phyloP scores from a whole-genome alignment of 352 stramenopile genomes.

The Phytophthora hybrid region DNA sequence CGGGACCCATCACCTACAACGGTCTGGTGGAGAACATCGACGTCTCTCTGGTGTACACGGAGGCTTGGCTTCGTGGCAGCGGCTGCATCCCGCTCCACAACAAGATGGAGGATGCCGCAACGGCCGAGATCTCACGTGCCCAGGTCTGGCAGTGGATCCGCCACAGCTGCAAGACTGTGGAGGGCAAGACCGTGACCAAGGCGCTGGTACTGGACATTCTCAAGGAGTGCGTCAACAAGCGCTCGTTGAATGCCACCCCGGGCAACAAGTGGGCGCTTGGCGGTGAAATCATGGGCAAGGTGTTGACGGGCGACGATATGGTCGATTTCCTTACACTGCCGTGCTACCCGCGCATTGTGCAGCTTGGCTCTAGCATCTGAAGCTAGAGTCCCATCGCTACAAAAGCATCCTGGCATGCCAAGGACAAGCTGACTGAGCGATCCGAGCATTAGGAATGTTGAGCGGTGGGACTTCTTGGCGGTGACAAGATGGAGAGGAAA shows the following conservation, averaged over 20 bases:
- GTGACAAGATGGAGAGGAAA: conserved; percentile 23
- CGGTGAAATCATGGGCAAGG: conserved; percentile 70
- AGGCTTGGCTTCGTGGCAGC: conserved; percentile 94
- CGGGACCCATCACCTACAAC: conserved; percentile 80
- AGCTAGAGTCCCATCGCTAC: conserved; percentile 51
- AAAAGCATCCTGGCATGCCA: conserved; percentile 32
- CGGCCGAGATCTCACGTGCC: conserved; percentile 93
- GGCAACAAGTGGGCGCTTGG: conserved; percentile 76
- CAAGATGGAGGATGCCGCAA: conserved; percentile 97
- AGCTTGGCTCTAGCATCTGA: conserved; percentile 78
- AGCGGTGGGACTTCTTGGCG: conserved; percentile 43
- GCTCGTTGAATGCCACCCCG: conserved; percentile 48
- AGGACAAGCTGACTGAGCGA: conserved; percentile 36
- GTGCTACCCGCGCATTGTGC: conserved; percentile 85
- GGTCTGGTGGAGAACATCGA: conserved; percentile 92
- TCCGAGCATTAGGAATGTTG: conserved; percentile 37
- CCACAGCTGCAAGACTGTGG: conserved; percentile 71
- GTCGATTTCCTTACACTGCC: conserved; percentile 85
- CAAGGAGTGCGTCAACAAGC: conserved; percentile 67
- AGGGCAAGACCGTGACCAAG: conserved; percentile 78
- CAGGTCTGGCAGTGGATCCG: conserved; percentile 95
- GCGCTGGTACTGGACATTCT: conserved; percentile 68
- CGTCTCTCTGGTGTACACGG: conserved; percentile 94
- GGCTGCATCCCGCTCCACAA: conserved; percentile 95
- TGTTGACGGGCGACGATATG: conserved; percentile 80